Percentiles rank a stretch among this genome's conserved stretches.
Evolutionary conservation across 2,329 filamentous ascomycete species (phyloP).

Genomic region (Ramichloridium luteum): DNA sequence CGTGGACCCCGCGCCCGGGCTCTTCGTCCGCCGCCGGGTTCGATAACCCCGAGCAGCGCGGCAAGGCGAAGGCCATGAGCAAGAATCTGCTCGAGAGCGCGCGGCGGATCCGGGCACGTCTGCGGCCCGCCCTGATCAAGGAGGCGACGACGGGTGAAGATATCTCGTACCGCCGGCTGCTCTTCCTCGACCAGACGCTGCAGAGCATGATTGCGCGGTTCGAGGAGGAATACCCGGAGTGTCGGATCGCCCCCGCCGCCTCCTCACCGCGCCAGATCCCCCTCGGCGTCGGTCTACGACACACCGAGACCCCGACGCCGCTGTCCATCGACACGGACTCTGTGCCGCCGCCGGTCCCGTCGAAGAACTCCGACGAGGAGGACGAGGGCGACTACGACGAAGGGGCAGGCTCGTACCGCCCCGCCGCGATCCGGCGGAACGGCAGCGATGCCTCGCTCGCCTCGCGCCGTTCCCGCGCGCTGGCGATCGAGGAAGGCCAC

Average conservation of each 20-base stretch:
- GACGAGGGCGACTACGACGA: slow-evolving; percentile 22
- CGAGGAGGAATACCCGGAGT: slow-evolving; percentile 92
- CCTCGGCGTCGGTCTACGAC: neutral
- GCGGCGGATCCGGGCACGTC: slow-evolving; percentile 69
- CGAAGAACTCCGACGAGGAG: slow-evolving; percentile 19
- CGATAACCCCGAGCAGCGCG: slow-evolving; percentile 25
- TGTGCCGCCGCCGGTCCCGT: neutral
- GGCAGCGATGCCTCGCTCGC: slow-evolving; percentile 57
- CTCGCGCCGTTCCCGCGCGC: slow-evolving; percentile 38
- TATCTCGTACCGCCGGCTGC: slow-evolving; percentile 63
- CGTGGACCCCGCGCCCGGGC: slow-evolving; percentile 30
- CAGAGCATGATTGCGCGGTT: slow-evolving; percentile 89
- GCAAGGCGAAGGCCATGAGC: slow-evolving; percentile 81
- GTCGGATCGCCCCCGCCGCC: slow-evolving; percentile 39
- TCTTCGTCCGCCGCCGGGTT: slow-evolving; percentile 19
- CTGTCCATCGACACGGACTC: slow-evolving; percentile 7
- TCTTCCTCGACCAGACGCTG: slow-evolving; percentile 80
- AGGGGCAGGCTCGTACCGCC: slow-evolving; percentile 22
- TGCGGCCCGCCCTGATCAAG: slow-evolving; percentile 72
- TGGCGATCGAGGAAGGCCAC: slow-evolving; percentile 56
- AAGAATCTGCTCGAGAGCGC: slow-evolving; percentile 80
- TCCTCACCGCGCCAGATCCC: slow-evolving; percentile 6
- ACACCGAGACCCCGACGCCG: slow-evolving; percentile 9
- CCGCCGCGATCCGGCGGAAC: slow-evolving; percentile 42
- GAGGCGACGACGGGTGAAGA: slow-evolving; percentile 61